phyloP scores from a whole-genome alignment of 495 filamentous ascomycete genomes.

The Xylaria nigripes region DNA sequence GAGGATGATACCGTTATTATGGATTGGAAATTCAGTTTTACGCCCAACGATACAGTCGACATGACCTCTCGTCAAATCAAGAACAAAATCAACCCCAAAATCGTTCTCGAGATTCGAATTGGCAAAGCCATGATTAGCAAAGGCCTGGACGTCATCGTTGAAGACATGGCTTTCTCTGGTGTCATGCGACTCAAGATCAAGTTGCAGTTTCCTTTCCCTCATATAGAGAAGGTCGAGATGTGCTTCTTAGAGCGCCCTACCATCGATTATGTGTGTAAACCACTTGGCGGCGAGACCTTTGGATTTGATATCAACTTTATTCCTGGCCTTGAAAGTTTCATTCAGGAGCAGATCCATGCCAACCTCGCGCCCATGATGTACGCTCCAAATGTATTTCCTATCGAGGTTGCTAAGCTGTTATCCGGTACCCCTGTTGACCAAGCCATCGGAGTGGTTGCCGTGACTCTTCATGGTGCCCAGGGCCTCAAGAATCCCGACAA shows the following conservation, averaged over 20 bases:
- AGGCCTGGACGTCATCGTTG: slow-evolving; percentile 93
- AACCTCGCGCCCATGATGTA: slow-evolving; percentile 96
- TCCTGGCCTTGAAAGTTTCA: slow-evolving; percentile 85
- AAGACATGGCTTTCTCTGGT: slow-evolving; percentile 91
- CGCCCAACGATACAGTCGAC: slow-evolving; percentile 85
- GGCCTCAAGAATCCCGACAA: slow-evolving; percentile 93
- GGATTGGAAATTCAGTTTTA: slow-evolving; percentile 99
- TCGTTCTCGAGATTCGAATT: slow-evolving; percentile 85
- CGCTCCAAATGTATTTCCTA: slow-evolving; percentile 91
- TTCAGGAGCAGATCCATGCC: slow-evolving; percentile 89
- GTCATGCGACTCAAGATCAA: slow-evolving; percentile 96
- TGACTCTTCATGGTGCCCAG: slow-evolving; percentile 83
- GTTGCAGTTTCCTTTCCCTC: slow-evolving; percentile 90
- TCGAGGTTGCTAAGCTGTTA: slow-evolving; percentile 97
- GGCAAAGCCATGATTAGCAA: slow-evolving; percentile 94
- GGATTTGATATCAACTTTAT: slow-evolving; percentile 99
- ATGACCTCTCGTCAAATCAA: slow-evolving; percentile 83
- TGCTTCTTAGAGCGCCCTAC: slow-evolving; percentile 67
- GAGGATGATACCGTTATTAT: slow-evolving; percentile 93
- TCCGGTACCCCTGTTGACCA: slow-evolving; percentile 91
- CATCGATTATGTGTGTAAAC: slow-evolving; percentile 96
- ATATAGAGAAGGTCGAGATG: slow-evolving; percentile 86
- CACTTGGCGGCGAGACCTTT: slow-evolving; percentile 86
- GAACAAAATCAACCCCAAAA: slow-evolving; percentile 93
- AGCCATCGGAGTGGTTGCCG: slow-evolving; percentile 85